Conservation (phyloP, 805 yeast species). For the Candida tibetensis region DNA sequence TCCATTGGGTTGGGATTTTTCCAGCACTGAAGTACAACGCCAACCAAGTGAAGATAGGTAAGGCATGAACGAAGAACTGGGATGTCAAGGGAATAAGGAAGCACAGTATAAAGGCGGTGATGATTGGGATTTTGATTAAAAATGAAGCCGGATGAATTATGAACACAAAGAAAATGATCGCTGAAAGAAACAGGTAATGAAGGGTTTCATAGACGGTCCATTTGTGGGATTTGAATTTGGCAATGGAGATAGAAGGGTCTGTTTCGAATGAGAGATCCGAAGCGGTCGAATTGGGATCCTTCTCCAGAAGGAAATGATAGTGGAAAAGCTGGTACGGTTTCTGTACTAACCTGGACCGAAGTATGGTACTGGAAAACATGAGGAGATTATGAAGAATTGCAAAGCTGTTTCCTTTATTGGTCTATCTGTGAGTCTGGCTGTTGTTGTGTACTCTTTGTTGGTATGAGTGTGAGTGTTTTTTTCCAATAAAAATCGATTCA, state of each 20-base stretch:
- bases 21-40: slow-evolving; percentile 76
- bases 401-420: no score
- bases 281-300: slow-evolving; percentile 46
- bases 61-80: slow-evolving; percentile 79
- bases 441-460: not conserved
- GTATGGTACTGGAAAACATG: slow-evolving; percentile 10
- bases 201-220: slow-evolving; percentile 48
- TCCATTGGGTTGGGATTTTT: slow-evolving; percentile 66
- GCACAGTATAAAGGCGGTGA: slow-evolving; percentile 43
- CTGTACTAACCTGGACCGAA: slow-evolving; percentile 27
- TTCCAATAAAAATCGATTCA: no score
- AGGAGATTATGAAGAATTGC: slow-evolving; percentile 2
- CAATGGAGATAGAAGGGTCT: slow-evolving; percentile 41
- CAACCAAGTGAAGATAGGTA: slow-evolving; percentile 86
- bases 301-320: slow-evolving; percentile 53
- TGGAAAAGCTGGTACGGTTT: slow-evolving; percentile 44
- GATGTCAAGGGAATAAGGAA: slow-evolving; percentile 69
- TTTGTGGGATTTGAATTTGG: slow-evolving; percentile 40
- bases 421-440: slow-evolving; percentile 1
- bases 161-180: slow-evolving; percentile 58
- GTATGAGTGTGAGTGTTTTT: not conserved
- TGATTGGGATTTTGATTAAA: slow-evolving; percentile 36
- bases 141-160: slow-evolving; percentile 55
- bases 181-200: slow-evolving; percentile 49
- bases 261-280: slow-evolving; percentile 51